Percentiles rank a stretch among this genome's conserved stretches.
Evolutionary conservation across 495 filamentous ascomycete genomes (phyloP).

Genomic region (Hamigera avellanea): DNA sequence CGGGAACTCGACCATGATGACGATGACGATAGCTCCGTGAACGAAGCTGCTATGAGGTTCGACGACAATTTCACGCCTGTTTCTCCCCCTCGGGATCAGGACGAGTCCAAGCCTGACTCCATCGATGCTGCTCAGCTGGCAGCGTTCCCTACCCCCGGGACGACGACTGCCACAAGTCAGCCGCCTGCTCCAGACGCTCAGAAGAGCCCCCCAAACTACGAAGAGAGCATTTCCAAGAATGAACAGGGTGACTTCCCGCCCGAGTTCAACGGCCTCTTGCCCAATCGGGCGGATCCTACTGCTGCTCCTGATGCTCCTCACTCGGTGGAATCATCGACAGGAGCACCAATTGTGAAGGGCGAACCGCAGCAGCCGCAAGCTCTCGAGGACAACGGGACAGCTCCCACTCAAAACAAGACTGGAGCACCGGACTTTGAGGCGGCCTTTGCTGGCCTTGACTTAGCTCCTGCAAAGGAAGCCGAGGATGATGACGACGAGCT

Average conservation of each 20-base stretch:
- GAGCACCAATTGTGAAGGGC: constrained; percentile 30
- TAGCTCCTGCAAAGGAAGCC: constrained; percentile 51
- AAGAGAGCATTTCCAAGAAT: constrained; percentile 25
- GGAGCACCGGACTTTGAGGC: constrained; percentile 65
- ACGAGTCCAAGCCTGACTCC: constrained; percentile 16
- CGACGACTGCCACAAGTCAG: constrained; percentile 2
- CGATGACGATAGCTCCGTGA: constrained; percentile 59
- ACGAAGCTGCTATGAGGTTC: constrained; percentile 60
- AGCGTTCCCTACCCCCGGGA: constrained; percentile 28
- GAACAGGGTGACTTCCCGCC: constrained; percentile 36
- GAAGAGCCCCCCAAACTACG: constrained; percentile 54
- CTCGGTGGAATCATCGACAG: constrained; percentile 27
- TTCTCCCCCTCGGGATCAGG: constrained; percentile 42
- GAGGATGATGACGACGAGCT: constrained; percentile 62
- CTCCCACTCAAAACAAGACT: constrained; percentile 14
- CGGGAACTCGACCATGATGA: constrained; percentile 74
- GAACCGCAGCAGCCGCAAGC: constrained; percentile 16
- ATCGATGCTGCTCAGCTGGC: constrained; percentile 30
- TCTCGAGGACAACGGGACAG: constrained; percentile 6
- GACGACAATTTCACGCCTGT: constrained; percentile 82
- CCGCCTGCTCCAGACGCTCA: constrained; percentile 46
- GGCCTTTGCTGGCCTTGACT: constrained; percentile 72
- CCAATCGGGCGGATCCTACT: constrained; percentile 52
- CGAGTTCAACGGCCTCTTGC: constrained; percentile 54
- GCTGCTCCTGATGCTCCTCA: constrained; percentile 35